These are phyloP conservation scores for Harringtonia aguacate DNA, from an alignment of 2,329 filamentous ascomycete genomes.

Conservation along the genomic window DNA sequence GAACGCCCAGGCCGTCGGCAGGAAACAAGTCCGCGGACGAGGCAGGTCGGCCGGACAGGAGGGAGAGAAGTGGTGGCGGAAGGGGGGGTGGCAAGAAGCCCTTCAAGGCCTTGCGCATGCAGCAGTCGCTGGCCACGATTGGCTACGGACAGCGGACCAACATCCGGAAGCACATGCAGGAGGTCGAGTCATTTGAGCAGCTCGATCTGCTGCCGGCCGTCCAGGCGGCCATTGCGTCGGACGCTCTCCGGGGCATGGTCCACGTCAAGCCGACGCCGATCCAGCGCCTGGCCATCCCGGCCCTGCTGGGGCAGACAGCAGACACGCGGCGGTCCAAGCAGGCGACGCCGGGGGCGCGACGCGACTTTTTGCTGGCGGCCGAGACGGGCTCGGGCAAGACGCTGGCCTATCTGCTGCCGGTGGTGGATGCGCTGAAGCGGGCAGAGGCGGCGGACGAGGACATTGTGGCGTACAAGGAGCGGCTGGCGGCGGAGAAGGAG, in stretches of 20 bases:
- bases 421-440: conserved; percentile 74
- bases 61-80: neutral
- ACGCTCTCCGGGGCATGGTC: conserved; percentile 64
- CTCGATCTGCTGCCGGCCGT: conserved; percentile 66
- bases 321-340: conserved; percentile 10
- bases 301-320: conserved; percentile 51
- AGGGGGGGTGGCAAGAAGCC: conserved; percentile 20
- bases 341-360: conserved; percentile 6
- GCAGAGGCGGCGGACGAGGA: conserved; percentile 53
- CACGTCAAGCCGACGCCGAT: conserved; percentile 78
- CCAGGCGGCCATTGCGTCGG: conserved; percentile 57
- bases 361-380: conserved; percentile 72
- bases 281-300: conserved; percentile 80
- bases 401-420: conserved; percentile 78
- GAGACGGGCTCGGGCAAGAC: conserved; percentile 98
- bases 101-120: conserved; percentile 90
- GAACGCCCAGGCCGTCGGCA: conserved; percentile 20
- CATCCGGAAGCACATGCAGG: conserved; percentile 45
- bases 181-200: conserved; percentile 69
- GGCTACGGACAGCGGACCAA: conserved; percentile 56
- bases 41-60: neutral
- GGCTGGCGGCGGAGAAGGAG: conserved; percentile 42
- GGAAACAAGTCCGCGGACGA: neutral
- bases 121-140: conserved; percentile 63
- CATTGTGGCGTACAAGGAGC: conserved; percentile 45